Percentiles rank a stretch among this genome's conserved stretches.
Conservation (phyloP, 176 grass and related monocot species). For the Ananas comosus region DNA sequence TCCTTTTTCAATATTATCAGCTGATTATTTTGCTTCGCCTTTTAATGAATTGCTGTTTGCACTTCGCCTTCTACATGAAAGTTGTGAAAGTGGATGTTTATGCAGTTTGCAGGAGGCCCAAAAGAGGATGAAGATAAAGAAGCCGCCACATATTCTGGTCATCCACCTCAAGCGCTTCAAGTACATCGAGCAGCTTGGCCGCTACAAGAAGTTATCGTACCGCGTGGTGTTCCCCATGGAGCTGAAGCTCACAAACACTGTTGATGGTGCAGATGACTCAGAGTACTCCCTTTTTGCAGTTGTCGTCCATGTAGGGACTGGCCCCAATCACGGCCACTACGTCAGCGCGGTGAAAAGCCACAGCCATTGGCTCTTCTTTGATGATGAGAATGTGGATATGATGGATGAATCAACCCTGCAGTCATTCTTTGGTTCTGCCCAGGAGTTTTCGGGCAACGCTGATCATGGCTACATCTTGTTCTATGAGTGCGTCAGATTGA, state of each 20-base stretch:
- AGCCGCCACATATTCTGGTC: slow-evolving; percentile 22
- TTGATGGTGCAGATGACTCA: slow-evolving; percentile 53
- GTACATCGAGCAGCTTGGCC: slow-evolving; percentile 16
- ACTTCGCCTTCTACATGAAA: neutral
- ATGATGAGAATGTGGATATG: slow-evolving; percentile 95
- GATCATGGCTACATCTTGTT: slow-evolving; percentile 99
- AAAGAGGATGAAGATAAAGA: slow-evolving; percentile 34
- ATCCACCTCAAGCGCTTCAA: slow-evolving; percentile 31
- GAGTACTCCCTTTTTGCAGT: slow-evolving; percentile 97
- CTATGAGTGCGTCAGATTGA: slow-evolving; percentile 65
- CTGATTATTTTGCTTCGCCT: too few relatives aligned
- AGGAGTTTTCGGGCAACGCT: slow-evolving; percentile 93
- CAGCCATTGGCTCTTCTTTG: slow-evolving; percentile 93
- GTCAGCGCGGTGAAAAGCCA: slow-evolving; percentile 95
- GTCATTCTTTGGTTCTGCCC: slow-evolving; percentile 86
- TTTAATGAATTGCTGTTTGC: too few relatives aligned
- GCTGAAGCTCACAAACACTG: slow-evolving; percentile 61
- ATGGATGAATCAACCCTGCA: slow-evolving; percentile 83
- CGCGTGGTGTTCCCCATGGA: slow-evolving; percentile 26
- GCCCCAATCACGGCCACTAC: slow-evolving; percentile 97
- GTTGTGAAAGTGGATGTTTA: neutral
- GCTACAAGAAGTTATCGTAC: slow-evolving; percentile 23
- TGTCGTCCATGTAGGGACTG: slow-evolving; percentile 88
- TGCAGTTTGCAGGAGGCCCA: slow-evolving; percentile 28
- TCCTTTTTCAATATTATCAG: too few relatives aligned